Percentiles rank a stretch among this genome's conserved stretches.
Conservation (phyloP, 2,329 filamentous ascomycete species). For the Byssochlamys sp. region DNA sequence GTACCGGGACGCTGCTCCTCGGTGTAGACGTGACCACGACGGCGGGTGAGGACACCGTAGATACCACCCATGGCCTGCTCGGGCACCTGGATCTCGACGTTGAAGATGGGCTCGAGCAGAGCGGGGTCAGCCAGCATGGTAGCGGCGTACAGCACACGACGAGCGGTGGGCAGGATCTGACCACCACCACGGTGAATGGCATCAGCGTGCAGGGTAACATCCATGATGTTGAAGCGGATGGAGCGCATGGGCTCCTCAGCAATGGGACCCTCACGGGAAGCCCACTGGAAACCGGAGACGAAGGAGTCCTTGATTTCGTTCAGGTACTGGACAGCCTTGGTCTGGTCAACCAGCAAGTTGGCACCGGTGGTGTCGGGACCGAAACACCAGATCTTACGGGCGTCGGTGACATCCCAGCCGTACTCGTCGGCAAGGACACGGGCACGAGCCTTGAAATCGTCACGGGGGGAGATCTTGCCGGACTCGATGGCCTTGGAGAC, state of each 20-base stretch:
- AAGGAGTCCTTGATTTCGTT: slow-evolving; percentile 99
- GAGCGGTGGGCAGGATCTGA: slow-evolving; percentile 94
- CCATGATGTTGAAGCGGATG: slow-evolving; percentile 96
- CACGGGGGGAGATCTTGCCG: slow-evolving; percentile 86
- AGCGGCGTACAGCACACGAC: slow-evolving; percentile 93
- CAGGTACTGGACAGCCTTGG: slow-evolving; percentile 99
- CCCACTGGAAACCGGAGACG: slow-evolving; percentile 99
- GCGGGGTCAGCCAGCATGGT: slow-evolving; percentile 81
- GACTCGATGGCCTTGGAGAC: slow-evolving; percentile 79
- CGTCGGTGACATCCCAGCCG: slow-evolving; percentile 99
- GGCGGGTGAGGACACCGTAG: slow-evolving; percentile 94
- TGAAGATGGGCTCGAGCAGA: slow-evolving; percentile 94
- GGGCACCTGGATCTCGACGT: slow-evolving; percentile 98
- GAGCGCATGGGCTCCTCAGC: slow-evolving; percentile 97
- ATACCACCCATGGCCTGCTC: slow-evolving; percentile 99
- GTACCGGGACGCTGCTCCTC: slow-evolving; percentile 98
- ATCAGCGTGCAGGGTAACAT: slow-evolving; percentile 99
- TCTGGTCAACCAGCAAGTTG: slow-evolving; percentile 98
- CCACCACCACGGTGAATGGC: slow-evolving; percentile 99
- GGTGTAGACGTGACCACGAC: slow-evolving; percentile 97
- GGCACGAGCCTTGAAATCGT: slow-evolving; percentile 97
- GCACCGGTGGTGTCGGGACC: slow-evolving; percentile 94
- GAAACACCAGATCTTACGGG: slow-evolving; percentile 99
- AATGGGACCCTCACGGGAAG: slow-evolving; percentile 90
- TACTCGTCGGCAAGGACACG: slow-evolving; percentile 91